Evolutionary conservation across 2,329 filamentous ascomycete species (phyloP), one percentile per base, ranked within the genome.

Genomic region (Rosellinia necatrix): DNA sequence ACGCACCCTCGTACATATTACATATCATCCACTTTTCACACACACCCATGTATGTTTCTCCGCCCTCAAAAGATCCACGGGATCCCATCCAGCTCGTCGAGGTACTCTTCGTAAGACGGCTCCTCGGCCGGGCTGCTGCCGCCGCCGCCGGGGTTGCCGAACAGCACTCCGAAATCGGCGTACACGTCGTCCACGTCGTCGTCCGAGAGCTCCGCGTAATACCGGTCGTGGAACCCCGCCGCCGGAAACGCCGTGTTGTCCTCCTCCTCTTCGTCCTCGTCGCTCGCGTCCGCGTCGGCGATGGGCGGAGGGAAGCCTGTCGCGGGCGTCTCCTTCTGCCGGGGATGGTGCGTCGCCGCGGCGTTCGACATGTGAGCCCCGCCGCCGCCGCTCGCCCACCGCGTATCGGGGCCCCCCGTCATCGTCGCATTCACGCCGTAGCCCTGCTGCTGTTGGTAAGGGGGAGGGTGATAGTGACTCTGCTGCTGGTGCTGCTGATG

Each of bases 11-110:
- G 22, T n/a, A n/a, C n/a, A n/a, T n/a, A n/a, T 6, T 9, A 12
- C 25, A 19, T 7, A n/a, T 21, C 38, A 19, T 19, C 25, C 21
- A 10, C 5, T 4, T 41, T 34, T 29, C 25, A 6, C 3, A 19
- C 34, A n/a, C 8, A 12, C 6, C 21, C 13, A 41, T n/a, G n/a
- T n/a, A n/a, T n/a, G n/a, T n/a, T n/a, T n/a, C n/a, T n/a, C 5
- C 42, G 38, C 19, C 37, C 22, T 49, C 40, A 56, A 65, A 63
- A 71, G 68, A 70, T 62, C 69, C 79, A 82, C 6, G 78, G 77
- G 57, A 83, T 81, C 8, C 80, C 81, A 59, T 83, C 81, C 57
- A 83, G 65, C 57, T 82, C 80, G 61, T 83, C 81, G 62, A 83
- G 72, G 63, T 80, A 82, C 62, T 82, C 80, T 64, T 83, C 81